Evolutionary conservation across 73 alveolate genomes (phyloP).

Genomic region (Tetrahymena thermophila): DNA sequence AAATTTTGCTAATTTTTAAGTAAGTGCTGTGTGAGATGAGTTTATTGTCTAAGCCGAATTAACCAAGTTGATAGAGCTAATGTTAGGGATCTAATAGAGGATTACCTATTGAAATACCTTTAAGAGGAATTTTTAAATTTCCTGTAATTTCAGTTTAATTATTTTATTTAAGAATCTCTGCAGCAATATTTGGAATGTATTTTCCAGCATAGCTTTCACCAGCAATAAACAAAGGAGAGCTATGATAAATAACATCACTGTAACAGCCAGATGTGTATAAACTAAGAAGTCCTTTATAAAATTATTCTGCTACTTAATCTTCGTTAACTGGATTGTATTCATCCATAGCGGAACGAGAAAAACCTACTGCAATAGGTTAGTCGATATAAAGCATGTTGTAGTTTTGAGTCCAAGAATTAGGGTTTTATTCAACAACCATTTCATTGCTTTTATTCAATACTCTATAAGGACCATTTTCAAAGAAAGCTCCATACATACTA

Average conservation of each 20-base stretch:
- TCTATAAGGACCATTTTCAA: slow-evolving; percentile 78
- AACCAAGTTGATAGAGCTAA: background rate
- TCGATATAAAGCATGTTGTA: background rate
- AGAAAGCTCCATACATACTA: slow-evolving; percentile 62
- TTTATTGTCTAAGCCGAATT: background rate
- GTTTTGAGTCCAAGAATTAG: background rate
- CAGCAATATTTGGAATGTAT: too few relatives aligned
- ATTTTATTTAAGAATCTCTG: too few relatives aligned
- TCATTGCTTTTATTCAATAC: background rate
- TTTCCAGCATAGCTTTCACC: too few relatives aligned
- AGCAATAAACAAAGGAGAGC: too few relatives aligned
- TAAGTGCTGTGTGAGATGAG: background rate
- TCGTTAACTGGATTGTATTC: background rate
- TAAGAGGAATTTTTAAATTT: background rate
- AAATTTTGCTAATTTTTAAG: background rate
- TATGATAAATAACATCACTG: background rate
- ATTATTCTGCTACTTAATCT: background rate
- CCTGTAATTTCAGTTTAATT: background rate
- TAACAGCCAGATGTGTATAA: background rate
- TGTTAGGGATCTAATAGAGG: background rate
- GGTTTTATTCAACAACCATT: background rate
- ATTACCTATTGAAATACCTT: background rate
- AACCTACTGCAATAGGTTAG: background rate
- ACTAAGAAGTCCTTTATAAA: background rate
- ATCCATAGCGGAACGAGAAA: background rate